Percentiles rank a stretch among this genome's conserved stretches.
Evolutionary conservation across 1,284 basidiomycete species (phyloP).

Genomic region (Ceratobasidium sp.): DNA sequence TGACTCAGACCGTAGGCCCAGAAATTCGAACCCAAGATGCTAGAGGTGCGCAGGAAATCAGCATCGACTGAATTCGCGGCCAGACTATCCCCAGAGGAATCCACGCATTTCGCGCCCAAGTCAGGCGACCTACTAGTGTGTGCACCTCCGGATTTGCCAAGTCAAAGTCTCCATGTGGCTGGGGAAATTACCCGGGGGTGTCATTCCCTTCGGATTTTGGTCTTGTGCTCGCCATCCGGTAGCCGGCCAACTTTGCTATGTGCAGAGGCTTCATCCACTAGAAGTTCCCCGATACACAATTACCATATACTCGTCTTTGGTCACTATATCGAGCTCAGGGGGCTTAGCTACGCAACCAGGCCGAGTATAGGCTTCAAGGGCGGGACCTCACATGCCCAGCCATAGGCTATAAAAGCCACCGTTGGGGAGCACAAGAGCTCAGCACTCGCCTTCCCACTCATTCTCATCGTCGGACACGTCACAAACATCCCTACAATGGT

Average conservation of each 20-base stretch:
- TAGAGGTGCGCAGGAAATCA: slow-evolving; percentile 26
- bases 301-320: slow-evolving; percentile 40
- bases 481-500: slow-evolving; percentile 27
- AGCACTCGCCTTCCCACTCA: slow-evolving; percentile 25
- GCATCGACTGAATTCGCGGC: slow-evolving; percentile 10
- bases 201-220: slow-evolving; percentile 26
- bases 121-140: slow-evolving; percentile 38
- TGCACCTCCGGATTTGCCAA: slow-evolving; percentile 33
- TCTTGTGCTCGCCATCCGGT: slow-evolving; percentile 15
- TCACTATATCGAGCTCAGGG: not conserved
- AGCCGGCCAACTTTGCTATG: slow-evolving; percentile 18
- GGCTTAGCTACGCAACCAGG: slow-evolving; percentile 27
- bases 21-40: slow-evolving; percentile 26
- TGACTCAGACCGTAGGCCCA: slow-evolving; percentile 22
- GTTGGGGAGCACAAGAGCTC: slow-evolving; percentile 15
- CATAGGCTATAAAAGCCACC: slow-evolving; percentile 25
- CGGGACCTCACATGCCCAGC: slow-evolving; percentile 7
- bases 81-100: slow-evolving; percentile 38
- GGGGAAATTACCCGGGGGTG: slow-evolving; percentile 26
- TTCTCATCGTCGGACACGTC: slow-evolving; percentile 5
- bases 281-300: slow-evolving; percentile 33
- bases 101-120: slow-evolving; percentile 29
- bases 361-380: slow-evolving; percentile 17
- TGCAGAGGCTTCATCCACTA: slow-evolving; percentile 34
- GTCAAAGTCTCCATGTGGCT: slow-evolving; percentile 39